Conservation (phyloP, 176 grass and related monocot species). For the Aegilops umbellulata region DNA sequence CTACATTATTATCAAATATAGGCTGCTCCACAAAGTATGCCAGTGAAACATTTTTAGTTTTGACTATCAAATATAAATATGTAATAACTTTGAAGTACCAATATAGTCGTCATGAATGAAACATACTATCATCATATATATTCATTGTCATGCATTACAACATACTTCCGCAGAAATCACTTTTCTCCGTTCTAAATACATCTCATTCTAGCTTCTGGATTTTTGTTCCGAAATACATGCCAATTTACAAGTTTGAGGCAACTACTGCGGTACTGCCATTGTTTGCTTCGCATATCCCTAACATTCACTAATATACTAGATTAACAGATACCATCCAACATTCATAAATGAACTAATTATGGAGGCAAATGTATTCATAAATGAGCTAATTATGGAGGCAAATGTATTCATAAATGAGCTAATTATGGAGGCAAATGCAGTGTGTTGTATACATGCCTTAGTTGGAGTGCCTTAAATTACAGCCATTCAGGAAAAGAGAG, state of each 20-base stretch:
- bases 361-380: no score
- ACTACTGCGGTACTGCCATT: background rate
- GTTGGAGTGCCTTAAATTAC: no score
- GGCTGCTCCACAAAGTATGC: background rate
- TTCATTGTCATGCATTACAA: background rate
- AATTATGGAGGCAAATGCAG: no score
- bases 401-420: no score
- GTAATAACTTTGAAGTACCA: background rate
- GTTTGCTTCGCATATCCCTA: background rate
- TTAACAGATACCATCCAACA: no score
- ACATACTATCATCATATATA: background rate
- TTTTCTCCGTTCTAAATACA: background rate
- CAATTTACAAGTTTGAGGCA: background rate
- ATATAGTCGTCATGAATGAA: background rate
- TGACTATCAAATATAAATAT: background rate
- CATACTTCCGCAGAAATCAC: background rate
- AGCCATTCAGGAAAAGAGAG: no score
- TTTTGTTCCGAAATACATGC: background rate
- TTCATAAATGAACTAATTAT: no score
- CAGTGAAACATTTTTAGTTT: constrained; percentile 1
- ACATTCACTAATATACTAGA: no score
- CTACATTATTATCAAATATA: background rate
- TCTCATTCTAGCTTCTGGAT: background rate
- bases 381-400: no score
- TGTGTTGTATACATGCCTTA: no score